A percentile compares a stretch with the other conserved stretches of the same genome.
Conservation (phyloP, 371 early-diverging fungal species). For the Coemansia sp. region DNA sequence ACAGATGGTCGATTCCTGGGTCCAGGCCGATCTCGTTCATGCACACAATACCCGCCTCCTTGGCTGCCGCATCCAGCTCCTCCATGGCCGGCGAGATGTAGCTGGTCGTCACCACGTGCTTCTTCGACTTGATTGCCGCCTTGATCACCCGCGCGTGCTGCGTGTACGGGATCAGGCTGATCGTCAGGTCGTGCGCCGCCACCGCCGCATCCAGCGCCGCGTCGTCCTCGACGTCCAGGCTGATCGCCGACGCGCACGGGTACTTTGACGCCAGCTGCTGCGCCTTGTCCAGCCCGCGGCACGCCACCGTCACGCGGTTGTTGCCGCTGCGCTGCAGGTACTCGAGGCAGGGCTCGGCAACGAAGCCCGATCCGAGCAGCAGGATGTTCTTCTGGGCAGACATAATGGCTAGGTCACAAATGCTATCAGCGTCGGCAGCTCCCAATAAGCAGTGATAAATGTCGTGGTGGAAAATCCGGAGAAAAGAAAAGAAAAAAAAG, state of each 20-base stretch:
- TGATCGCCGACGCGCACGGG: slow-evolving; percentile 62
- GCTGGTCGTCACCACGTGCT: slow-evolving; percentile 95
- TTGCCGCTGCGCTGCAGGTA: slow-evolving; percentile 84
- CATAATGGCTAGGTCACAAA: slow-evolving; percentile 9
- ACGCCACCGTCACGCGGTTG: slow-evolving; percentile 74
- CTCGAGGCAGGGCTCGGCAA: slow-evolving; percentile 94
- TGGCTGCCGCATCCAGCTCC: slow-evolving; percentile 73
- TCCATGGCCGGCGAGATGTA: slow-evolving; percentile 95
- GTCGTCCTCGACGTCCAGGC: slow-evolving; percentile 79
- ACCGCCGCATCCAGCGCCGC: slow-evolving; percentile 84
- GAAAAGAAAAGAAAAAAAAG: slow-evolving; percentile 1
- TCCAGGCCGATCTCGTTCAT: slow-evolving; percentile 98
- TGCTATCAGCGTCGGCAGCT: too few relatives aligned
- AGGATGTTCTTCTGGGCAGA: slow-evolving; percentile 65
- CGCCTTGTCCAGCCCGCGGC: slow-evolving; percentile 78
- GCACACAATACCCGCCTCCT: slow-evolving; percentile 83
- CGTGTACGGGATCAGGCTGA: slow-evolving; percentile 93
- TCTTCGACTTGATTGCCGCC: slow-evolving; percentile 76
- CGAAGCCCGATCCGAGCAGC: slow-evolving; percentile 96
- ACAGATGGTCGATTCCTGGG: slow-evolving; percentile 97
- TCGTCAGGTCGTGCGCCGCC: slow-evolving; percentile 80
- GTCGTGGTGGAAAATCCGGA: background rate
- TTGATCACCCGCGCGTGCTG: slow-evolving; percentile 86
- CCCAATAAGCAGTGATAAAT: too few relatives aligned
- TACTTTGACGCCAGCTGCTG: slow-evolving; percentile 64